These are phyloP conservation scores for Sporothrix pseudoabietina DNA, from an alignment of 2,329 filamentous ascomycete genomes.

Conservation along the genomic window DNA sequence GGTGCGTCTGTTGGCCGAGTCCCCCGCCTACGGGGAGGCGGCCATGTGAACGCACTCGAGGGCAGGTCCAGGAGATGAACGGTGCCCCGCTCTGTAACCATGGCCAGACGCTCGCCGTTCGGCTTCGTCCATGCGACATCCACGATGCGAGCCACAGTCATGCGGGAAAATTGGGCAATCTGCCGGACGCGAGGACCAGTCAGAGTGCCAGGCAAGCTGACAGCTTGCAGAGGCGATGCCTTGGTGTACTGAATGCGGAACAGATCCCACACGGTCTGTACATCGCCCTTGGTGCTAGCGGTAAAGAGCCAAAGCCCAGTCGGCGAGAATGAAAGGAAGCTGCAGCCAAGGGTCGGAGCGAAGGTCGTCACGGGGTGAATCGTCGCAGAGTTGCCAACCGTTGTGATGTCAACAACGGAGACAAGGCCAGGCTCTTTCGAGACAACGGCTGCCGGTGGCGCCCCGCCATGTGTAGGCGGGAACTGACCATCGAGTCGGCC, in stretches of 20 bases:
- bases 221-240: conserved; percentile 60
- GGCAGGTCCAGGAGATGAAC: conserved; percentile 90
- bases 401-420: conserved; percentile 71
- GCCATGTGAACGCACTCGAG: conserved; percentile 81
- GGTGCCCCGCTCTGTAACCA: conserved; percentile 93
- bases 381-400: conserved; percentile 54
- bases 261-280: conserved; percentile 80
- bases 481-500: conserved; percentile 61
- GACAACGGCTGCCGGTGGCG: conserved; percentile 53
- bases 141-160: conserved; percentile 88
- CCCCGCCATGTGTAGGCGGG: conserved; percentile 72
- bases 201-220: conserved; percentile 47
- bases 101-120: conserved; percentile 77
- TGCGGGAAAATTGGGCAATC: conserved; percentile 82
- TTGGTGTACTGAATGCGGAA: conserved; percentile 66
- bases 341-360: conserved; percentile 71
- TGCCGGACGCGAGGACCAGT: conserved; percentile 71
- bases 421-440: conserved; percentile 71
- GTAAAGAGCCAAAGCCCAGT: conserved; percentile 74
- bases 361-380: conserved; percentile 72
- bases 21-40: conserved; percentile 63
- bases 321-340: conserved; percentile 77
- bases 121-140: conserved; percentile 87
- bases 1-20: conserved; percentile 47
- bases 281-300: conserved; percentile 80